Conservation (phyloP, 2,329 filamentous ascomycete species). For the Balansia obtecta region DNA sequence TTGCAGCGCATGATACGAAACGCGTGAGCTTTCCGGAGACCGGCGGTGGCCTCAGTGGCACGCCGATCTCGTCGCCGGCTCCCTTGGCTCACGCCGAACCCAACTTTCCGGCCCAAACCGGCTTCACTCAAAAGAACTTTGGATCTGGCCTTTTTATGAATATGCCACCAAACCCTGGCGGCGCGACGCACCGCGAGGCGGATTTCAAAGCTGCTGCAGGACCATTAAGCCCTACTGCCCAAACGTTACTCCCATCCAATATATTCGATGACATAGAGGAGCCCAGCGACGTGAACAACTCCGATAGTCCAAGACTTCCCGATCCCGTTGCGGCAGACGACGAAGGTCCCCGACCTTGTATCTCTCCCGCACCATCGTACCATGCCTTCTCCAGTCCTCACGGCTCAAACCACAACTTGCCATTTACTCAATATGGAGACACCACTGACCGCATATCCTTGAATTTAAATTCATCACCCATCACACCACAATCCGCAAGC, state of each 20-base stretch:
- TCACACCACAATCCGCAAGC: conserved; percentile 16
- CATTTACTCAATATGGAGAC: conserved; percentile 39
- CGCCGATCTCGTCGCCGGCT: conserved; percentile 4
- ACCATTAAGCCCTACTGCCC: conserved; percentile 66
- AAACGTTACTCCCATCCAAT: conserved; percentile 58
- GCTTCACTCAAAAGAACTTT: conserved; percentile 41
- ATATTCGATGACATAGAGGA: conserved; percentile 51
- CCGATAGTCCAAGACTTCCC: conserved; percentile 20
- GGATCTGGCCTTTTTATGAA: conserved; percentile 41
- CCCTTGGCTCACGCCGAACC: conserved; percentile 18
- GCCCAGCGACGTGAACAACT: conserved; percentile 29
- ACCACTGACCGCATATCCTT: conserved; percentile 31
- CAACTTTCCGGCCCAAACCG: conserved; percentile 36
- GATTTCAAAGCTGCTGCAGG: conserved; percentile 51
- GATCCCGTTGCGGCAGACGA: conserved; percentile 18
- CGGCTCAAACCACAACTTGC: conserved; percentile 45
- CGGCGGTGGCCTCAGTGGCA: conserved; percentile 1
- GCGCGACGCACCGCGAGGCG: conserved; percentile 42
- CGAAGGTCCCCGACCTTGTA: conserved; percentile 46
- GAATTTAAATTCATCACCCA: conserved; percentile 26
- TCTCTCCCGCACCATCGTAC: conserved; percentile 43
- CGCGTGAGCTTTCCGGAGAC: conserved; percentile 23
- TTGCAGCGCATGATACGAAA: conserved; percentile 29
- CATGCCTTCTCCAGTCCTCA: conserved; percentile 50
- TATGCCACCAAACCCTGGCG: conserved; percentile 24